Evolutionary conservation across 2,329 filamentous ascomycete species (phyloP), one percentile per base, ranked within the genome.

Genomic region (Penicillium sp.): DNA sequence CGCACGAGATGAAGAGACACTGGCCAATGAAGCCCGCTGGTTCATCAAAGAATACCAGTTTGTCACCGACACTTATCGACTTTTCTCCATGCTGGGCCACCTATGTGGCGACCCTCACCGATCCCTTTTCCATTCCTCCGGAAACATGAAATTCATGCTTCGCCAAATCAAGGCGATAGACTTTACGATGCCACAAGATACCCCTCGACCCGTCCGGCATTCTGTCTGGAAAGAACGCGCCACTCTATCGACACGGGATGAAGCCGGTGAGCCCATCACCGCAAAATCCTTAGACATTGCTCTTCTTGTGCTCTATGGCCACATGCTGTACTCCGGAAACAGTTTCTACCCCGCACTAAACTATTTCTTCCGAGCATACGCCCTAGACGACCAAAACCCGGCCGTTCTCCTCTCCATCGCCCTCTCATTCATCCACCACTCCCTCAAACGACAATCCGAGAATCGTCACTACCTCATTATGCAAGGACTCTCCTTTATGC

Each of bases 131-230:
- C 88, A 88, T 50, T 88, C 88, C 3, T 89, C 90, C 0, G 87
- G 91, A 0, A 87, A 88, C 21, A 92, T 96, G 73, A 97, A 97
- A 72, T 96, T 90, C 70, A 87, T 97, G 67, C 81, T 97, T 57
- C 87, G 94, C 5, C 91, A 96, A 75, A 90, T 99, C 75, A 95
- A 96, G 73, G 86, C 87, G 4, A 90, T 96, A 78, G 94, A 99
- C 73, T 88, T 84, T 61, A 79, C 89, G 3, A 78, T 88, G 44
- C 79, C 75, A 2, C 78, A 79, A 3, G 79, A 82, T 15, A 46
- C 65, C 61, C 38, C 64, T 57, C 15, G 62, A 52, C 41, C 68
- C 40, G 63, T 76, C 19, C 78, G 82, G 15, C 65, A 77, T 50
- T 75, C 73, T 27, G 68, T 76, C 27, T 77, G 75, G 62, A 70